phyloP scores from a whole-genome alignment of 1,139 yeast genomes.

The Blastobotrys persicus region DNA sequence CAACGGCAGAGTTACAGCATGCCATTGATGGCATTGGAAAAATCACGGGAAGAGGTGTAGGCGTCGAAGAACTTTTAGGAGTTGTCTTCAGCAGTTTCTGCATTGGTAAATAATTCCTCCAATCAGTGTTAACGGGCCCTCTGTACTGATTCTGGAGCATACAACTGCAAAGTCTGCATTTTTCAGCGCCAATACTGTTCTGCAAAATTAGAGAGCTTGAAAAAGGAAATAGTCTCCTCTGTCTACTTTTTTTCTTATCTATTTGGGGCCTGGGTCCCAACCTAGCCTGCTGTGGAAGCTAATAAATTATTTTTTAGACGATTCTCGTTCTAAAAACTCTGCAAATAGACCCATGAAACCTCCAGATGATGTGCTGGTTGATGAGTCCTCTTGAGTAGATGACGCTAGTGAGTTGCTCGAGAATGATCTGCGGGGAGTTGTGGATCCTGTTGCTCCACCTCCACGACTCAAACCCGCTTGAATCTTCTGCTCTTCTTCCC shows the following conservation, averaged over 20 bases:
- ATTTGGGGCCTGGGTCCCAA: no score
- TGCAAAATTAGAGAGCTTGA: no score
- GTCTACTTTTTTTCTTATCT: neutral
- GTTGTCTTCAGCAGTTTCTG: constrained; percentile 90
- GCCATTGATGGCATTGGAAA: constrained; percentile 88
- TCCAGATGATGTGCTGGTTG: constrained; percentile 45
- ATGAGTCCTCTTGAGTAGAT: constrained; percentile 22
- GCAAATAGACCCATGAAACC: constrained; percentile 88
- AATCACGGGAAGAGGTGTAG: constrained; percentile 85
- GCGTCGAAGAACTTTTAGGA: constrained; percentile 86
- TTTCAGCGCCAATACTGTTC: no score
- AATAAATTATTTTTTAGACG: constrained; percentile 18
- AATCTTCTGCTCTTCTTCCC: constrained; percentile 81
- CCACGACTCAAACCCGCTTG: constrained; percentile 74
- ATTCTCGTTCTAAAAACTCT: constrained; percentile 78
- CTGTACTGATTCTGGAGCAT: no score
- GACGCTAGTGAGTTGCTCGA: constrained; percentile 19
- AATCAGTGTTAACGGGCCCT: no score
- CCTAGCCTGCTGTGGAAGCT: no score
- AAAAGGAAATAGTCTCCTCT: neutral
- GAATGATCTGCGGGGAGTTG: constrained; percentile 22
- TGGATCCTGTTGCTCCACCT: constrained; percentile 12
- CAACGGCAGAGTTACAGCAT: constrained; percentile 69
- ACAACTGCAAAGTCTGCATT: no score
- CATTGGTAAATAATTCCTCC: constrained; percentile 83